A percentile compares a stretch with the other conserved stretches of the same genome.
Evolutionary conservation across 2,329 filamentous ascomycete species (phyloP).

Genomic region (Penicillium sp.): DNA sequence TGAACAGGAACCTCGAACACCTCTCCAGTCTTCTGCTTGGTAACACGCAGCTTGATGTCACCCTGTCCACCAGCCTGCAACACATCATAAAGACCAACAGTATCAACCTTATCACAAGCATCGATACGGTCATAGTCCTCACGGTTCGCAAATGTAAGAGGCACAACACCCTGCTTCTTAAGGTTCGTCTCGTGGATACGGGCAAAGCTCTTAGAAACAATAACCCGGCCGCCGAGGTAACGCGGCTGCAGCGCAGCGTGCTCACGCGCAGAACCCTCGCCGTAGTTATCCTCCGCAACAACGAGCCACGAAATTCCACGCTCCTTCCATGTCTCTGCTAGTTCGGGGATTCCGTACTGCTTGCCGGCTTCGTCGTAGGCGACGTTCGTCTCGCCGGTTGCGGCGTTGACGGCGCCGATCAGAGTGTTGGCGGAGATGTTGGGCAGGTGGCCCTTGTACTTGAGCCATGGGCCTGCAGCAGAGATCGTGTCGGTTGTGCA

Average conservation of each 20-base stretch:
- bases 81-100: conserved; percentile 80
- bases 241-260: conserved; percentile 87
- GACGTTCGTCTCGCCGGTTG: conserved; percentile 86
- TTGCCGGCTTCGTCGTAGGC: conserved; percentile 84
- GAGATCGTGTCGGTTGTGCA: conserved; percentile 99
- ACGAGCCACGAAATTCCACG: conserved; percentile 81
- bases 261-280: conserved; percentile 84
- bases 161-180: conserved; percentile 96
- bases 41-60: conserved; percentile 68
- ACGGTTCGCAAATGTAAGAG: conserved; percentile 85
- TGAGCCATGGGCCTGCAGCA: conserved; percentile 93
- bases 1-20: conserved; percentile 71
- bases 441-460: conserved; percentile 98
- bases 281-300: conserved; percentile 96
- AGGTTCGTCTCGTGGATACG: conserved; percentile 94
- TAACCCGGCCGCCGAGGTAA: conserved; percentile 82
- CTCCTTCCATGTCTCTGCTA: conserved; percentile 79
- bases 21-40: conserved; percentile 61
- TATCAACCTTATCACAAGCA: conserved; percentile 80
- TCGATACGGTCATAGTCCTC: conserved; percentile 61
- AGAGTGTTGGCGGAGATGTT: conserved; percentile 98
- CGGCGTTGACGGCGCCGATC: conserved; percentile 89
- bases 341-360: conserved; percentile 53
- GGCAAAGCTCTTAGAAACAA: conserved; percentile 77
- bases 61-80: conserved; percentile 75